Evolutionary conservation across 257 asterid genomes (phyloP).

Genomic region (Buddleja alternifolia): DNA sequence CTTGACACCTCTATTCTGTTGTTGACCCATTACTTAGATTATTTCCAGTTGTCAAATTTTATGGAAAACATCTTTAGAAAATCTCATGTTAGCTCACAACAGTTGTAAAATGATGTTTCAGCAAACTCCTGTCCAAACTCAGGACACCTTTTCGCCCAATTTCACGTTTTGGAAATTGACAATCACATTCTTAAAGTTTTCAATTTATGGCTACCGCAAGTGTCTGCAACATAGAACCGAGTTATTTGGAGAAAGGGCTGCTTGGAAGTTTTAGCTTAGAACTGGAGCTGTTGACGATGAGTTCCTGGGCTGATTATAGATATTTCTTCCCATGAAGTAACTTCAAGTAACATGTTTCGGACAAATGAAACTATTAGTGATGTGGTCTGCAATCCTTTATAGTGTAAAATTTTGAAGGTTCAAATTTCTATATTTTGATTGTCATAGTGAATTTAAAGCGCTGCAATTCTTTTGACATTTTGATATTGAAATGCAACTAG

Average conservation of each 20-base stretch:
- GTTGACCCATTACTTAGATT: no score
- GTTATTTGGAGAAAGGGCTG: conserved; percentile 11
- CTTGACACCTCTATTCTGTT: conserved; percentile 9
- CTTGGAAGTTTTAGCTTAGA: conserved; percentile 4
- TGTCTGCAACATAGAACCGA: conserved; percentile 5
- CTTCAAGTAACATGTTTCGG: no score
- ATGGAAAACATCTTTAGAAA: background rate
- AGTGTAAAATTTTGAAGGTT: no score
- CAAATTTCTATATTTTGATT: no score
- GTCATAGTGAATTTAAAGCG: no score
- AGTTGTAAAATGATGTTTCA: conserved; percentile 1
- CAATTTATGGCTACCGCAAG: background rate
- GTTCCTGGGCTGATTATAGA: no score
- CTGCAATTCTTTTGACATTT: no score
- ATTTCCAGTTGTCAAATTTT: background rate
- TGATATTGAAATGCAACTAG: no score
- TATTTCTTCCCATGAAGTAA: no score
- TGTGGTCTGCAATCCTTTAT: no score
- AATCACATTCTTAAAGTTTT: conserved; percentile 18
- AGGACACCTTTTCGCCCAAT: background rate
- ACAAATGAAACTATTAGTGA: no score
- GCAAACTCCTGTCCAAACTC: background rate
- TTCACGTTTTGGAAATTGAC: background rate
- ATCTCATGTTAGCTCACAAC: conserved; percentile 6
- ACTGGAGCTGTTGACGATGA: background rate